These are phyloP conservation scores for Mortierella sp. DNA, from an alignment of 371 early-diverging fungal genomes.

Conservation along the genomic window DNA sequence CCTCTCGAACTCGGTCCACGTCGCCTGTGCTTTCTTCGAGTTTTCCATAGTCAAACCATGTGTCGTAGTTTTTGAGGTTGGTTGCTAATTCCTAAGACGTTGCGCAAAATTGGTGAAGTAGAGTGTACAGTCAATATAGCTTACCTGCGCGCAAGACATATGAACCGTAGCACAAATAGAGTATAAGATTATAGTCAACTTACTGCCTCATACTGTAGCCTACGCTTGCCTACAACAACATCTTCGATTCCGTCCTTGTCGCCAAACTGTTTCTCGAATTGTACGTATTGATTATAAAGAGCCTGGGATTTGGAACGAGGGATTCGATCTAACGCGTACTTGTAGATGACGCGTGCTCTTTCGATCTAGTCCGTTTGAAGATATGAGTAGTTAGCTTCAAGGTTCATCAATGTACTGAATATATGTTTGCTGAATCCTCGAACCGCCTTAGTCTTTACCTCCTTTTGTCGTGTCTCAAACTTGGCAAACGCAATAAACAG, in stretches of 20 bases:
- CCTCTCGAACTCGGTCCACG: conserved; percentile 83
- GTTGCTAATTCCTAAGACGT: conserved; percentile 68
- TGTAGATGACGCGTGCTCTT: conserved; percentile 95
- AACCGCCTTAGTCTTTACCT: conserved; percentile 65
- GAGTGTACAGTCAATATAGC: no score
- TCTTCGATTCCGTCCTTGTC: conserved; percentile 89
- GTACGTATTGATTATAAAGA: conserved; percentile 91
- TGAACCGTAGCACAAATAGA: background rate
- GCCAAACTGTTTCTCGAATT: conserved; percentile 97
- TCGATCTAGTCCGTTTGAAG: conserved; percentile 68
- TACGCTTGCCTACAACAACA: conserved; percentile 88
- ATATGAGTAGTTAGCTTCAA: background rate
- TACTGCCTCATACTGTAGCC: conserved; percentile 91
- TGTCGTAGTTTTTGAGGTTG: conserved; percentile 92
- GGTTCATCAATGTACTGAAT: no score
- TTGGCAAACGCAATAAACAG: conserved; percentile 95
- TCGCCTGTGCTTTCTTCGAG: conserved; percentile 90
- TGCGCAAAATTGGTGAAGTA: background rate
- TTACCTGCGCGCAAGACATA: background rate
- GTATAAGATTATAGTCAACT: conserved; percentile 1
- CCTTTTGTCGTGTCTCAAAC: conserved; percentile 91
- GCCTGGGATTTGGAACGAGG: conserved; percentile 87
- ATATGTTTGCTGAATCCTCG: background rate
- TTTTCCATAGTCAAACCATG: conserved; percentile 95
- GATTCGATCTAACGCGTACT: conserved; percentile 91